A percentile compares a stretch with the other conserved stretches of the same genome.
These are phyloP conservation scores for rapeseed (Brassica napus) DNA, from an alignment of 345 rosid species.

Conservation along the genomic window Da-Ae NC_063439.1:16910001-16910500, in stretches of 20 bases:
- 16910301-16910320: not conserved
- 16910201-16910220: conserved; percentile 25
- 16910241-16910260: not conserved
- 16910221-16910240: conserved; percentile 22
- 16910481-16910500: conserved; percentile 79
- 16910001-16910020: too few relatives aligned
- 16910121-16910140: not conserved
- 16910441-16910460: conserved; percentile 69
- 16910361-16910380: conserved; percentile 73
- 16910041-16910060: not conserved
- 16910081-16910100: not conserved
- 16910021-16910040: too few relatives aligned
- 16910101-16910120: not conserved
- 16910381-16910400: conserved; percentile 82
- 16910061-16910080: not conserved
- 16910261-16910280: not conserved
- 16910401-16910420: conserved; percentile 61
- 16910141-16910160: conserved; percentile 34
- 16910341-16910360: conserved; percentile 85
- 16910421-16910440: conserved; percentile 78
- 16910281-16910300: conserved; percentile 1
- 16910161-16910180: conserved; percentile 30
- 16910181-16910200: conserved; percentile 38
- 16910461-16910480: conserved; percentile 81
- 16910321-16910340: conserved; percentile 86